Percentiles rank a stretch among this genome's conserved stretches.
phyloP scores from a whole-genome alignment of 495 filamentous ascomycete genomes.

The Hypomontagnella monticulosa region DNA sequence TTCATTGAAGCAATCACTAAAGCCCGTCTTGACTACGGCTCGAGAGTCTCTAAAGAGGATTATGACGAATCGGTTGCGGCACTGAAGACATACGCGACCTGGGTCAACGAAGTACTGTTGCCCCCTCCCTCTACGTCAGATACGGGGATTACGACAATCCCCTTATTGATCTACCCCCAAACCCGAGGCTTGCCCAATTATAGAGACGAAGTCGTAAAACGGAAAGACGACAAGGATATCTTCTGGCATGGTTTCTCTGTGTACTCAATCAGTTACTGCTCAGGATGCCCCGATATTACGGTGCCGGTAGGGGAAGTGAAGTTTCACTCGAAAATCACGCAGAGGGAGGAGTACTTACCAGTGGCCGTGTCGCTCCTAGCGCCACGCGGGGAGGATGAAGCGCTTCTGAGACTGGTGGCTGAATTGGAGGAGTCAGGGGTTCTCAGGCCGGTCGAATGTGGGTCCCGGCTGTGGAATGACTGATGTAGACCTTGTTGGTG shows the following conservation, averaged over 20 bases:
- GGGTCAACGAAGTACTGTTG: slow-evolving; percentile 28
- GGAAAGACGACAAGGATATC: slow-evolving; percentile 8
- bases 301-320: slow-evolving; percentile 58
- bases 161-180: slow-evolving; percentile 39
- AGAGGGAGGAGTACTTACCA: slow-evolving; percentile 62
- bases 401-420: slow-evolving; percentile 61
- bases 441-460: slow-evolving; percentile 44
- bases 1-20: slow-evolving; percentile 46
- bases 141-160: background rate
- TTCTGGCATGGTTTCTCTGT: slow-evolving; percentile 32
- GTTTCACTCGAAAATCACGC: slow-evolving; percentile 62
- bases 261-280: slow-evolving; percentile 38
- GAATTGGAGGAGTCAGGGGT: slow-evolving; percentile 59
- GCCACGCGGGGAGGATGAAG: slow-evolving; percentile 64
- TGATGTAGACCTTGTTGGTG: too few species aligned
- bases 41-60: background rate
- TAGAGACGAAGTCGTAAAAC: slow-evolving; percentile 27
- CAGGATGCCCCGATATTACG: slow-evolving; percentile 37
- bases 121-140: slow-evolving; percentile 10
- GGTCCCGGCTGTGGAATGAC: background rate
- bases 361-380: slow-evolving; percentile 65
- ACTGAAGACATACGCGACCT: slow-evolving; percentile 25
- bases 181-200: slow-evolving; percentile 31
- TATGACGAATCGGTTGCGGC: slow-evolving; percentile 12
- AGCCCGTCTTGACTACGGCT: slow-evolving; percentile 35